Conservation (phyloP, 1,284 basidiomycete genomes). For the Austroboletus niveus region DNA sequence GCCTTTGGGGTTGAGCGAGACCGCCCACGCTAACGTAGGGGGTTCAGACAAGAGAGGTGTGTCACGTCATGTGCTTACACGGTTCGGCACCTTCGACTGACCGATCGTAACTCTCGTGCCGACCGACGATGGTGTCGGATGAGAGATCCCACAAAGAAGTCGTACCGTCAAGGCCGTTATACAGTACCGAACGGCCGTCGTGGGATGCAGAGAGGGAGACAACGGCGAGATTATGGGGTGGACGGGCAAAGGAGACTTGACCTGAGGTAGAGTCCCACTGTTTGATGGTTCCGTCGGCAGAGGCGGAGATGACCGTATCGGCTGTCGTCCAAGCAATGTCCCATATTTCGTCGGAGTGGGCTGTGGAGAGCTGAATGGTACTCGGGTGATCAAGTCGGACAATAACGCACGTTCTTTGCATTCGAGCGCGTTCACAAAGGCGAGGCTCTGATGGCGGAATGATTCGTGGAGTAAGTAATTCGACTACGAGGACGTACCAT, state of each 20-base stretch:
- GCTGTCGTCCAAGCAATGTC: slow-evolving; percentile 72
- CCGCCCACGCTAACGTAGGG: slow-evolving; percentile 65
- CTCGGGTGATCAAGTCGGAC: background rate
- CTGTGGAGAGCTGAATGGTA: slow-evolving; percentile 38
- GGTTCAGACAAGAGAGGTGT: slow-evolving; percentile 9
- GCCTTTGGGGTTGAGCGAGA: slow-evolving; percentile 73
- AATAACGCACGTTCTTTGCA: slow-evolving; percentile 66
- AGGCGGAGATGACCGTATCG: slow-evolving; percentile 65
- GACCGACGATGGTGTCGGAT: slow-evolving; percentile 55
- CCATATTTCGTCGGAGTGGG: slow-evolving; percentile 83
- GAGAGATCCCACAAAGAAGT: slow-evolving; percentile 71
- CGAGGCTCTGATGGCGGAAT: slow-evolving; percentile 54
- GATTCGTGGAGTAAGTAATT: slow-evolving; percentile 1
- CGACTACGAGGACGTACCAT: slow-evolving; percentile 22
- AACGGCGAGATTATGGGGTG: slow-evolving; percentile 74
- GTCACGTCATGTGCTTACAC: slow-evolving; percentile 48
- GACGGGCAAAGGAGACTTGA: slow-evolving; percentile 58
- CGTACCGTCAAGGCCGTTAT: slow-evolving; percentile 79
- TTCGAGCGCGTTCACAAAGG: slow-evolving; percentile 67
- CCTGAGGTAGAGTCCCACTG: slow-evolving; percentile 68
- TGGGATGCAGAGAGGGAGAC: slow-evolving; percentile 66
- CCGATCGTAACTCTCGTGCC: slow-evolving; percentile 70
- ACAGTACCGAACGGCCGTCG: slow-evolving; percentile 63
- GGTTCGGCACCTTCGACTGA: slow-evolving; percentile 58
- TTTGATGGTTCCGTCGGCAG: slow-evolving; percentile 72